Base-by-base conservation (phyloP, 2,329 filamentous ascomycete genomes). In the Neocatenulostroma microsporum region DNA sequence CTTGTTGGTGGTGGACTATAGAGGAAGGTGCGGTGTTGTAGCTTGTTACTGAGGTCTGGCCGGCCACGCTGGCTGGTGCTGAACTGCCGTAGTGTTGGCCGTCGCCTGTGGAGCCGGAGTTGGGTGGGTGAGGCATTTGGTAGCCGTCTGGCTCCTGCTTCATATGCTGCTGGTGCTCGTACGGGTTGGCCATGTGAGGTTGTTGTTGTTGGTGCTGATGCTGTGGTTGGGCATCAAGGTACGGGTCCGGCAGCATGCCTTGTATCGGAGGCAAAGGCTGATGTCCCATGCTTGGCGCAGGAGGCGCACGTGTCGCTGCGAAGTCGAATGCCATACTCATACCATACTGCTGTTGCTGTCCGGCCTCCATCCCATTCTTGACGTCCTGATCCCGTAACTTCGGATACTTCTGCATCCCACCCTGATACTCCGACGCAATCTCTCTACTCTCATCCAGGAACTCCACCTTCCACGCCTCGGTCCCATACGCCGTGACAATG, bases 381-480 rank as follows among this genome's bases (percentile, higher is more conserved):
- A n/a, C n/a, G n/a, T n/a, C n/a, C n/a, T n/a, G n/a, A n/a, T n/a
- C n/a, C n/a, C n/a, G n/a, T 34, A 55, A 34, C 12, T 17, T 78
- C 72, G 42, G 43, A 61, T 95, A 95, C 44, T 77, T 78, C 46
- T 77, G 74, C 17, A 80, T 64, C 0, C 89, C 89, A 3, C 85
- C 87, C 36, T 76, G 72, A 58, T 96, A 96, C 57, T 94, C 87
- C 1, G 84, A 89, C 5, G 89, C 89, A 58, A 95, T 93, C 30
- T 83, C 73, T 20, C 87, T 75, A 15, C 88, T 95, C 57, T 96
- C 87, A 56, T 95, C 89, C 52, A 82, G 73, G 49, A 96, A 95
- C 35, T 76, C 72, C 11, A 95, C 72, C 55, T 71, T 70, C 73
- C 82, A 86, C 34, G 84, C 80, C 1, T 71, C 65, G 1, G 76